These are phyloP conservation scores for Fraxinus americana DNA, from an alignment of 257 asterid genomes.

Conservation along the genomic window DNA sequence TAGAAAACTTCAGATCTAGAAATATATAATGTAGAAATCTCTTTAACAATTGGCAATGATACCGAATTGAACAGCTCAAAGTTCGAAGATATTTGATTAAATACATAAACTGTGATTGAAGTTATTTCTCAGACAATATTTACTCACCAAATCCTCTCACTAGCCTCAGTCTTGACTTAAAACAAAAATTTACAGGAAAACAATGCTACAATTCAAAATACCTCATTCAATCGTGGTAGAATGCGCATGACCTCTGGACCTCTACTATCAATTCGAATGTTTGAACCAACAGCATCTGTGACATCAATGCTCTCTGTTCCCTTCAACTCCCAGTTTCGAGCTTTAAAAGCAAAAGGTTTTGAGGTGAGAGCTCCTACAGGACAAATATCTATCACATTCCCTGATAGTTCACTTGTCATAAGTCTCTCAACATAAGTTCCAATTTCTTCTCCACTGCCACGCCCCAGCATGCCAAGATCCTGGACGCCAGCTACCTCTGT, in stretches of 20 bases:
- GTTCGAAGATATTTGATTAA: conserved; percentile 8
- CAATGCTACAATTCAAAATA: conserved; percentile 17
- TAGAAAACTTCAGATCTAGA: background rate
- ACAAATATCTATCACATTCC: conserved; percentile 97
- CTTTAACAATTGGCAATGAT: background rate
- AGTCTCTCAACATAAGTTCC: conserved; percentile 97
- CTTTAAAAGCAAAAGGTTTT: conserved; percentile 98
- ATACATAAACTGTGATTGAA: background rate
- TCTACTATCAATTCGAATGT: conserved; percentile 96
- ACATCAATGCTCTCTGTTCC: conserved; percentile 99
- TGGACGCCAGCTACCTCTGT: conserved; percentile 93
- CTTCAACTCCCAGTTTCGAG: conserved; percentile 98
- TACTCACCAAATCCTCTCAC: background rate
- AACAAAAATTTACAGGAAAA: conserved; percentile 13
- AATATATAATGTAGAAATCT: background rate
- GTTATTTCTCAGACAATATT: background rate
- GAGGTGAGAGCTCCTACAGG: conserved; percentile 99
- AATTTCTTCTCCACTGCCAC: conserved; percentile 99
- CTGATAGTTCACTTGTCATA: conserved; percentile 98
- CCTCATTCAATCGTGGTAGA: conserved; percentile 97
- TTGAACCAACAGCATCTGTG: conserved; percentile 99
- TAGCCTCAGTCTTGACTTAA: conserved; percentile 11
- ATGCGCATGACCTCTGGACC: conserved; percentile 99
- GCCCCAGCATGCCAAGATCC: conserved; percentile 98
- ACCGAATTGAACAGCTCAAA: conserved; percentile 17